These are phyloP conservation scores for Babesia sp. DNA, from an alignment of 169 alveolate genomes.

Conservation along the genomic window DNA sequence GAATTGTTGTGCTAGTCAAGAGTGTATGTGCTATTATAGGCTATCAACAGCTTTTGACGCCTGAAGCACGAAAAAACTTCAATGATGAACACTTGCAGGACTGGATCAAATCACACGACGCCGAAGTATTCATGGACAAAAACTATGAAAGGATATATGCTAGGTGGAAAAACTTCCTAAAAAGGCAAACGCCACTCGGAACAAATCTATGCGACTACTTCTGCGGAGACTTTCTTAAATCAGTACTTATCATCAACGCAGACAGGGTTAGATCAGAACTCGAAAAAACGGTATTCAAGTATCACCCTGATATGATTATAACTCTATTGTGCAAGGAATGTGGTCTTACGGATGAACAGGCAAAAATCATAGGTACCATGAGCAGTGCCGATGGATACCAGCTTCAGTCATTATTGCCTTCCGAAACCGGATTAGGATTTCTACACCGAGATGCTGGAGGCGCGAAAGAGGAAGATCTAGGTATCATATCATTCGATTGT, in stretches of 20 bases:
- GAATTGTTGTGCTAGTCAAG: slow-evolving; percentile 22
- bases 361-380: slow-evolving; percentile 58
- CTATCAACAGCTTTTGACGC: slow-evolving; percentile 66
- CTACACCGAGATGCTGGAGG: slow-evolving; percentile 90
- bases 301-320: slow-evolving; percentile 58
- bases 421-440: slow-evolving; percentile 90
- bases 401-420: slow-evolving; percentile 78
- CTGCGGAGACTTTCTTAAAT: slow-evolving; percentile 55
- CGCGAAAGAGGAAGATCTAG: slow-evolving; percentile 87
- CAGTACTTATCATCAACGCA: slow-evolving; percentile 53
- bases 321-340: slow-evolving; percentile 59
- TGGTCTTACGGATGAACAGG: slow-evolving; percentile 64
- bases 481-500: slow-evolving; percentile 87
- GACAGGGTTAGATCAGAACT: slow-evolving; percentile 60
- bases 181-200: slow-evolving; percentile 67
- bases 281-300: slow-evolving; percentile 60
- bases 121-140: slow-evolving; percentile 61
- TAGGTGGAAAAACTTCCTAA: slow-evolving; percentile 63
- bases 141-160: slow-evolving; percentile 46
- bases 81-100: slow-evolving; percentile 58
- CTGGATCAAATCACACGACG: slow-evolving; percentile 64
- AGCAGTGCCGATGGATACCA: slow-evolving; percentile 67
- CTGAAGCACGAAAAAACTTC: slow-evolving; percentile 48
- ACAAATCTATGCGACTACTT: slow-evolving; percentile 59
- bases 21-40: slow-evolving; percentile 62